These are phyloP conservation scores for Hanseniaspora hatyaiensis DNA, from an alignment of 805 yeast genomes.

Conservation along the genomic window DNA sequence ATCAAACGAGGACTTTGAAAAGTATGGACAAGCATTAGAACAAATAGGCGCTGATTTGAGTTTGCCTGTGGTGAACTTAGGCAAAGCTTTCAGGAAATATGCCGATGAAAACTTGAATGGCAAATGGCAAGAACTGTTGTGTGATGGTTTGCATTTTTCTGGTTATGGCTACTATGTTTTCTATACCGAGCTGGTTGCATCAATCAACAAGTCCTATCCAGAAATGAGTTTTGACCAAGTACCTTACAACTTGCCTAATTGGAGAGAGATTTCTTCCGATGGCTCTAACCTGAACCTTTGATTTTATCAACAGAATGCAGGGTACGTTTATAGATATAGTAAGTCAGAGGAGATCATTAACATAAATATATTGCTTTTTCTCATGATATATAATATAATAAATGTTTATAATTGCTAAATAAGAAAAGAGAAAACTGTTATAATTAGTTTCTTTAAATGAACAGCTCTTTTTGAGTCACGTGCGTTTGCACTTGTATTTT, in stretches of 20 bases:
- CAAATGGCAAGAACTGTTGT: constrained; percentile 33
- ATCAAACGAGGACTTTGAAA: constrained; percentile 34
- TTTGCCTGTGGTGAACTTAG: constrained; percentile 50
- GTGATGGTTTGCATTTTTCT: constrained; percentile 52
- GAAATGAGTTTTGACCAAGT: constrained; percentile 37
- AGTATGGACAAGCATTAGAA: constrained; percentile 42
- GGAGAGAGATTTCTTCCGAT: constrained; percentile 30
- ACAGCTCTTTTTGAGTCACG: too few relatives aligned
- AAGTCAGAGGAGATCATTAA: too few relatives aligned
- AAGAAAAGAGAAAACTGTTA: too few relatives aligned
- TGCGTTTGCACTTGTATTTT: too few relatives aligned
- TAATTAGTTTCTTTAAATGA: too few relatives aligned
- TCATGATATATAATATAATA: too few relatives aligned
- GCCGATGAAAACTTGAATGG: constrained; percentile 28
- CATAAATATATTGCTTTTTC: too few relatives aligned
- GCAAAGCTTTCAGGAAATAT: constrained; percentile 31
- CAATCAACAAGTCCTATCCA: constrained; percentile 37
- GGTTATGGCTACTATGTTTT: constrained; percentile 42
- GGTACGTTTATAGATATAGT: background rate
- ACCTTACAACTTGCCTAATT: constrained; percentile 31
- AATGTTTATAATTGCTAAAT: too few relatives aligned
- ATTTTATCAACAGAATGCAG: background rate
- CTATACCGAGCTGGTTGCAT: constrained; percentile 34
- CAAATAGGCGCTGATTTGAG: constrained; percentile 35
- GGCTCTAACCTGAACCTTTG: constrained; percentile 21